These are phyloP conservation scores for Fusarium brachygibbosum DNA, from an alignment of 2,329 filamentous ascomycete genomes.

Conservation along the genomic window DNA sequence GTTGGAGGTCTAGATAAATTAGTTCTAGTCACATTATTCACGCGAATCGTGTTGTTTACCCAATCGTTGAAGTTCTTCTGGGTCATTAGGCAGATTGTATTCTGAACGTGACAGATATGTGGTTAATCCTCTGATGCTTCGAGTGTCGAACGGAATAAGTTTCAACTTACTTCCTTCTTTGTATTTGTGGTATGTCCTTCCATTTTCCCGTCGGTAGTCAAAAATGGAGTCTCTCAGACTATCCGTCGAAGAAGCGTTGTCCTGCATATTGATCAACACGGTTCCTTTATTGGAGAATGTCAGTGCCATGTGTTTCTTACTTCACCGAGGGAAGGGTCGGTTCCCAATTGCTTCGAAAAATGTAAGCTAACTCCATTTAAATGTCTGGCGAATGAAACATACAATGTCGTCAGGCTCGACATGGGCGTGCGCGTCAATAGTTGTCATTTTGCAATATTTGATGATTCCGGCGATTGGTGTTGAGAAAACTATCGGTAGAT, in stretches of 20 bases:
- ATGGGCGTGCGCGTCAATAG: conserved; percentile 19
- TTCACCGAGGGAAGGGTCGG: neutral
- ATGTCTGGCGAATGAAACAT: neutral
- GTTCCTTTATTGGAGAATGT: neutral
- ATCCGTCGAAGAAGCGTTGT: conserved; percentile 22
- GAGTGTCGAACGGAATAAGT: neutral
- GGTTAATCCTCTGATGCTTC: neutral
- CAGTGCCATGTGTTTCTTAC: neutral
- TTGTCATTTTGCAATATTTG: conserved; percentile 6
- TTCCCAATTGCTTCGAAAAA: accelerated
- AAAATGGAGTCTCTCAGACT: conserved; percentile 25
- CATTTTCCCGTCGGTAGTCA: conserved; percentile 22
- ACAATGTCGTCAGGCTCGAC: conserved; percentile 20
- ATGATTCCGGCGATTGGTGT: neutral
- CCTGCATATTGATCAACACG: neutral
- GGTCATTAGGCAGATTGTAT: conserved; percentile 26
- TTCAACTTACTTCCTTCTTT: conserved; percentile 19
- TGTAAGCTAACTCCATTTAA: neutral
- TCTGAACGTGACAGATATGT: neutral
- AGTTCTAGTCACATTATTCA: too few relatives aligned
- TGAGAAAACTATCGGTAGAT: neutral
- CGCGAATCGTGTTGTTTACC: too few relatives aligned
- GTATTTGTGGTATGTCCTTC: conserved; percentile 27
- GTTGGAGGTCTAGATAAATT: conserved; percentile 7
- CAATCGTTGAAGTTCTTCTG: conserved; percentile 20